Percentiles rank a stretch among this genome's conserved stretches.
phyloP scores from a whole-genome alignment of 352 stramenopile species.

The Labyrinthula sp. region DNA sequence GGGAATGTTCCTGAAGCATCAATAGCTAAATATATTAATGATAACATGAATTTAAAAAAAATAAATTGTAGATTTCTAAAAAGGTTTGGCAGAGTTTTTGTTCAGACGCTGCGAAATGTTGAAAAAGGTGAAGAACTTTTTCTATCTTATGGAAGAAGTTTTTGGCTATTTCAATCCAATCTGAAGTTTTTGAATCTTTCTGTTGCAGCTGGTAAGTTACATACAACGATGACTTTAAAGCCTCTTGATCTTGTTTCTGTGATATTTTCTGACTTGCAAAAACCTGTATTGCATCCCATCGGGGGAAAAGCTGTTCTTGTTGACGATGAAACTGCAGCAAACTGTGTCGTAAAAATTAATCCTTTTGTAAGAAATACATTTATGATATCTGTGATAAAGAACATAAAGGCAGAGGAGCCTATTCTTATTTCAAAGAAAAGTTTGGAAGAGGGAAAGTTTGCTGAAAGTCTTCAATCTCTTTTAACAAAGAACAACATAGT shows the following conservation, averaged over 20 bases:
- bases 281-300: too few relatives aligned
- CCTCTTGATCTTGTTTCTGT: conserved; percentile 18
- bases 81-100: conserved; percentile 6
- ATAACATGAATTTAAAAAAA: conserved; percentile 3
- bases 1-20: too few relatives aligned
- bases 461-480: too few relatives aligned
- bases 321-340: background rate
- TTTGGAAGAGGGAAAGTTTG: too few relatives aligned
- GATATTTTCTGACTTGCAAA: conserved; percentile 5
- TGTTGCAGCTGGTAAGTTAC: background rate
- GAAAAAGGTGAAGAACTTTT: conserved; percentile 19
- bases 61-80: conserved; percentile 19
- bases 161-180: conserved; percentile 20
- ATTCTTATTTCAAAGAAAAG: too few relatives aligned
- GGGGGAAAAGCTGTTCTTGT: too few relatives aligned
- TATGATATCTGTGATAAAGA: conserved; percentile 6
- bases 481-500: too few relatives aligned
- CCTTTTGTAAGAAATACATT: conserved; percentile 20
- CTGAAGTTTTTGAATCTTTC: conserved; percentile 7
- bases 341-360: conserved; percentile 17
- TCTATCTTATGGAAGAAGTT: conserved; percentile 13
- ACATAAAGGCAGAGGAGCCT: conserved; percentile 6
- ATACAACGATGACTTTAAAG: background rate
- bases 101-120: background rate
- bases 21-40: conserved; percentile 25